These are phyloP conservation scores for Apiotrichum gamsii DNA, from an alignment of 1,284 basidiomycete genomes.

Conservation along the genomic window DNA sequence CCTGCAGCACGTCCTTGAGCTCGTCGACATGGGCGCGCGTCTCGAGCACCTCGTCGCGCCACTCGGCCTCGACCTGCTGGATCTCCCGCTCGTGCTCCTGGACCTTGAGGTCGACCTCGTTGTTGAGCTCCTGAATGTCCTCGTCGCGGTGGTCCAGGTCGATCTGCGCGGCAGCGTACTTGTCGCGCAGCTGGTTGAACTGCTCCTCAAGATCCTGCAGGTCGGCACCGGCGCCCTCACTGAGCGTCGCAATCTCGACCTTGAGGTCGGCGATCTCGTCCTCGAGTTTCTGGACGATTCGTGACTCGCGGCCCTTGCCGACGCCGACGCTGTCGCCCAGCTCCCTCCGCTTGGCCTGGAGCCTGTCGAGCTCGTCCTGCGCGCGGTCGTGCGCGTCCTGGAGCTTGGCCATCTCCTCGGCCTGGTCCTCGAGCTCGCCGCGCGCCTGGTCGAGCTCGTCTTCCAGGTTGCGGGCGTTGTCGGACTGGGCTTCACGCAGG, in stretches of 20 bases:
- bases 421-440: slow-evolving; percentile 52
- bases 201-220: slow-evolving; percentile 43
- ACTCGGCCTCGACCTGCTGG: slow-evolving; percentile 41
- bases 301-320: slow-evolving; percentile 58
- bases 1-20: slow-evolving; percentile 41
- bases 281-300: slow-evolving; percentile 59
- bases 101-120: slow-evolving; percentile 42
- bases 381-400: slow-evolving; percentile 51
- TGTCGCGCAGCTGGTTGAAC: slow-evolving; percentile 44
- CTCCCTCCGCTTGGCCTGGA: slow-evolving; percentile 51
- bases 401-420: slow-evolving; percentile 53
- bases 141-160: slow-evolving; percentile 45
- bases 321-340: slow-evolving; percentile 25
- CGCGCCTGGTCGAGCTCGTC: slow-evolving; percentile 59
- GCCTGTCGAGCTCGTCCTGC: slow-evolving; percentile 58
- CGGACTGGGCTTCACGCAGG: slow-evolving; percentile 58
- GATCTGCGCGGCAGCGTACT: slow-evolving; percentile 41
- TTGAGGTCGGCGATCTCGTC: slow-evolving; percentile 47
- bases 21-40: slow-evolving; percentile 42
- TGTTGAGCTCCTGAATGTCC: slow-evolving; percentile 46
- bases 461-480: slow-evolving; percentile 61
- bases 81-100: slow-evolving; percentile 43
- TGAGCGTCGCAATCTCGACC: slow-evolving; percentile 26
- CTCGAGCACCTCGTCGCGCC: slow-evolving; percentile 43
- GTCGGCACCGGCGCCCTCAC: slow-evolving; percentile 9